These are phyloP conservation scores for Fraxinus cuspidata DNA, from an alignment of 257 asterid genomes.

Conservation along the genomic window DNA sequence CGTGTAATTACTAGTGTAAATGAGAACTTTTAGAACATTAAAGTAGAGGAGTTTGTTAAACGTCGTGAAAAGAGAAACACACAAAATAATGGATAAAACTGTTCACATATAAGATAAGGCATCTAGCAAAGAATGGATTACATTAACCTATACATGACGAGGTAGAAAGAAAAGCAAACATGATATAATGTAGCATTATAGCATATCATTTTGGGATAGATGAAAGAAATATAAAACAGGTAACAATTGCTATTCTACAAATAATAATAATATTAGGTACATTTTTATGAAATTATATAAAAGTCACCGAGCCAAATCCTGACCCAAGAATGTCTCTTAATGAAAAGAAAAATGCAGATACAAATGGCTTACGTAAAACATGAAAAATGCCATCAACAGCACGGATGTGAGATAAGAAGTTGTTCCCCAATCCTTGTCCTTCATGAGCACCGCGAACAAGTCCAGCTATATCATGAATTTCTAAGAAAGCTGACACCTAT, in stretches of 20 bases:
- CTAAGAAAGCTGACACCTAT: slow-evolving; percentile 90
- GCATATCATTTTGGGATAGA: not conserved
- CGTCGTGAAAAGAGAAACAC: not conserved
- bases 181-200: not conserved
- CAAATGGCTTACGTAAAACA: slow-evolving; percentile 70
- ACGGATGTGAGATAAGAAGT: slow-evolving; percentile 92
- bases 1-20: not conserved
- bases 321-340: not conserved
- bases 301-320: slow-evolving; percentile 10
- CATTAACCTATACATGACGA: slow-evolving; percentile 2
- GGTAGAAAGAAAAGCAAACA: not conserved
- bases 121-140: slow-evolving; percentile 13
- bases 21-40: slow-evolving; percentile 8
- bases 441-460: slow-evolving; percentile 97
- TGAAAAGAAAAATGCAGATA: not conserved
- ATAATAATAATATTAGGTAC: not conserved
- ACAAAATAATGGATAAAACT: not conserved
- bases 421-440: slow-evolving; percentile 98
- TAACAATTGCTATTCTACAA: not conserved
- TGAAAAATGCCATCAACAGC: slow-evolving; percentile 99
- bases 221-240: not conserved
- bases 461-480: slow-evolving; percentile 98
- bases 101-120: not conserved
- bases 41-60: not conserved
- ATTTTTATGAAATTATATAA: not conserved